These are phyloP conservation scores for Boletus rubropictus DNA, from an alignment of 768 basidiomycete species.

Conservation along the genomic window DNA sequence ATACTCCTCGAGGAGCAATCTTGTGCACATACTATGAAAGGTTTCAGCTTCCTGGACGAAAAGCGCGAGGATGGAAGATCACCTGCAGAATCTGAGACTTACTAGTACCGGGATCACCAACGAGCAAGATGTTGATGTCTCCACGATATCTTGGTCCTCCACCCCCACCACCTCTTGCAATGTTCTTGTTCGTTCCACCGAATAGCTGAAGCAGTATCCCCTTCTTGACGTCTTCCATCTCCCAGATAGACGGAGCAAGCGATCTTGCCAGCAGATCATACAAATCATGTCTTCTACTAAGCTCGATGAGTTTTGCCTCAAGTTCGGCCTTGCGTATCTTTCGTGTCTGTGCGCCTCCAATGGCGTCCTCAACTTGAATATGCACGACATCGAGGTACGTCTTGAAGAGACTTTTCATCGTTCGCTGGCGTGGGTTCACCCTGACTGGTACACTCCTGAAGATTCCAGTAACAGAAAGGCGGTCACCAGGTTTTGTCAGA, in stretches of 20 bases:
- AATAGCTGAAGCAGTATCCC: constrained; percentile 94
- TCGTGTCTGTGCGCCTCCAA: constrained; percentile 32
- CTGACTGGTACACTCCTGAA: constrained; percentile 95
- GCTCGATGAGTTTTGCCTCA: constrained; percentile 69
- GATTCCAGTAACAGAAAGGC: constrained; percentile 86
- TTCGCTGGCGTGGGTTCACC: constrained; percentile 85
- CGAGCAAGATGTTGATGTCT: constrained; percentile 95
- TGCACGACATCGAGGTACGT: constrained; percentile 97
- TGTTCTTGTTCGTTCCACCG: constrained; percentile 96
- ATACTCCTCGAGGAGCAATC: constrained; percentile 96
- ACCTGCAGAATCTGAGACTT: constrained; percentile 95
- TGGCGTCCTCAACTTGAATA: constrained; percentile 54
- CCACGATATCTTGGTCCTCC: constrained; percentile 96
- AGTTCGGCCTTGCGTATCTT: constrained; percentile 57
- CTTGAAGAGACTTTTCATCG: constrained; percentile 94
- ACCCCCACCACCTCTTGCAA: constrained; percentile 86
- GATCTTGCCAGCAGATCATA: constrained; percentile 82
- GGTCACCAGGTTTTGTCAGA: constrained; percentile 91
- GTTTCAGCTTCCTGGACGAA: not conserved
- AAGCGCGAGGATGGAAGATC: constrained; percentile 14
- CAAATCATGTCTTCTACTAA: constrained; percentile 71
- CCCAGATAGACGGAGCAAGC: constrained; percentile 93
- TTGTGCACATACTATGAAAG: constrained; percentile 87
- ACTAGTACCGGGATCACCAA: constrained; percentile 95
- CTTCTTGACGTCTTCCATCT: constrained; percentile 99